These are phyloP conservation scores for Prunus campanulata DNA, from an alignment of 306 rosid species.

Conservation along the genomic window DNA sequence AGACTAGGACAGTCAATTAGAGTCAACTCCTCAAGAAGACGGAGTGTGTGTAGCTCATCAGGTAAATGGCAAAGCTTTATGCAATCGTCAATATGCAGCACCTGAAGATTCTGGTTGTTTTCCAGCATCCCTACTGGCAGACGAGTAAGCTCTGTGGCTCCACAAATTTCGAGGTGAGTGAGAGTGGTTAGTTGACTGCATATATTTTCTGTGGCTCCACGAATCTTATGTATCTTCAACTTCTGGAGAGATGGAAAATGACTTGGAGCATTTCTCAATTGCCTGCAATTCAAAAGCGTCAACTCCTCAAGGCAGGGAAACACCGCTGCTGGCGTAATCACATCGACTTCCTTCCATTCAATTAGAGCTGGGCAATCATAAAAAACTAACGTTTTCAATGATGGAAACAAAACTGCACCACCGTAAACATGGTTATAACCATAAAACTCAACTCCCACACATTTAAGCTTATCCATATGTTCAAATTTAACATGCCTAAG, in stretches of 20 bases:
- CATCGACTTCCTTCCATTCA: not conserved
- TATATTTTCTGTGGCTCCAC: not conserved
- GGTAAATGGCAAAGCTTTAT: too few relatives aligned
- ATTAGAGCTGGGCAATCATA: not conserved
- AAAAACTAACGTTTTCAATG: not conserved
- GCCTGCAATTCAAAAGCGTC: rapidly evolving
- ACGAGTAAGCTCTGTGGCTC: not conserved
- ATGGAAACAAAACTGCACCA: not conserved
- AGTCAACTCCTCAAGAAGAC: too few relatives aligned
- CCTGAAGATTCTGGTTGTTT: not conserved
- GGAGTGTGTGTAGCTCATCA: too few relatives aligned
- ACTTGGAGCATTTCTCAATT: not conserved
- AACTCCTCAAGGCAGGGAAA: not conserved
- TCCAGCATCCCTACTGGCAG: not conserved
- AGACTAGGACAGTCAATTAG: too few relatives aligned
- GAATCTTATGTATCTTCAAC: not conserved
- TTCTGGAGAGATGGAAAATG: not conserved
- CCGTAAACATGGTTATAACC: not conserved
- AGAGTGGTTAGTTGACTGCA: not conserved
- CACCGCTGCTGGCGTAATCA: not conserved
- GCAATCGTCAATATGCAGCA: too few relatives aligned
- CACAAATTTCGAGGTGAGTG: not conserved
- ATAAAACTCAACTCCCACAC: not conserved
- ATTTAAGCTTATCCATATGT: not conserved
- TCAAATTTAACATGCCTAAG: not conserved